Evolutionary conservation across 305 asterid genomes (phyloP), one percentile per base, ranked within the genome.

Genomic region (Solanum hybrid): DNA sequence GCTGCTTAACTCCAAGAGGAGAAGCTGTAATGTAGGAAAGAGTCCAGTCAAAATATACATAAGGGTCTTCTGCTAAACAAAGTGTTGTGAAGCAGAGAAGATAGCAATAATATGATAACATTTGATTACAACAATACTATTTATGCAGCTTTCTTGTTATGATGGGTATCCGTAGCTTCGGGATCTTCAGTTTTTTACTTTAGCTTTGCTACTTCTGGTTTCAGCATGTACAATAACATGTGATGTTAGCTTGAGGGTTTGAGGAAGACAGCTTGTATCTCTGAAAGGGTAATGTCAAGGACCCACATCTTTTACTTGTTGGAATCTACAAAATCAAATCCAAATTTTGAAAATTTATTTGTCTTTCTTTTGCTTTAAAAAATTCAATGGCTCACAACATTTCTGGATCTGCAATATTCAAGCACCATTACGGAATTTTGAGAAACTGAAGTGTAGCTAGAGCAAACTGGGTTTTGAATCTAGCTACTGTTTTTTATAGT

Each of bases 1-100:
- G 96, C 89, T 96, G 98, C 88, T 88, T 95, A 85, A 94, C 92
- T 87, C 99, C 99, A 36, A 97, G 98, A 91, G 98, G 99, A 87
- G 98, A 90, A 71, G 98, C 98, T 51, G 97, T 91, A 92, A 95
- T 71, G 93, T 96, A 97, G 84, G 98, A 95, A 90, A 96, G 94
- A 57, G 98, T 95, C 99, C 98, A 96, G 90, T 96, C 98, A 87
- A 93, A 95, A 93, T 89, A 93, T 42, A 93, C 95, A 90, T 89
- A 97, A 31, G 99, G 98, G 90, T 97, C 98, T 84, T 81, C 95
- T 5, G 95, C 97, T n/a, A 94, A 93, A 89, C 91, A 89, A 90
- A 91, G 74, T 79, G 90, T 28, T 7, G 90, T 28, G 89, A 90
- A 94, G 91, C 91, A 90, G 40, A 94, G 87, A 89, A 90, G 37